Conservation (phyloP, 257 asterid genomes). For the Schizonepeta tenuifolia region DNA sequence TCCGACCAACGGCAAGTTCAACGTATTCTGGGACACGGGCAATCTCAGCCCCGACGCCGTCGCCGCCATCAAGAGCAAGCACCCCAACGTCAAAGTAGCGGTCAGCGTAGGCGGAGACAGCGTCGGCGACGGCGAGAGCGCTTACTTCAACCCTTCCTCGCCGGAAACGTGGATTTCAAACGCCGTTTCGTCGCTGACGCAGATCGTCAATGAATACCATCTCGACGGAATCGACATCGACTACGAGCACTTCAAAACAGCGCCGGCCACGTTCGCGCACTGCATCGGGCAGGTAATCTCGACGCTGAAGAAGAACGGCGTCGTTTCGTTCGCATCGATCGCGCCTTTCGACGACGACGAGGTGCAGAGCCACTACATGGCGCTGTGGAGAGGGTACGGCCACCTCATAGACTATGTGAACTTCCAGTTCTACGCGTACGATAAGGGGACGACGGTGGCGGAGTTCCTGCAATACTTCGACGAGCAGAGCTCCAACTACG, state of each 20-base stretch:
- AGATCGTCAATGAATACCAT: constrained; percentile 50
- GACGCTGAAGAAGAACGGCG: constrained; percentile 50
- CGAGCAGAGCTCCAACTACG: constrained; percentile 49
- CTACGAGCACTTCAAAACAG: constrained; percentile 69
- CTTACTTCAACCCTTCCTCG: constrained; percentile 59
- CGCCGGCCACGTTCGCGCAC: constrained; percentile 49
- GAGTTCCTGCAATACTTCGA: constrained; percentile 58
- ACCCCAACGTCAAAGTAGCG: constrained; percentile 63
- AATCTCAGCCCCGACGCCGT: constrained; percentile 62
- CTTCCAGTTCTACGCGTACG: constrained; percentile 83
- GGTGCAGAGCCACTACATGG: constrained; percentile 70
- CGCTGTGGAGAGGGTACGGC: constrained; percentile 64
- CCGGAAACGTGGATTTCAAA: constrained; percentile 70
- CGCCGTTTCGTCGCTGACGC: constrained; percentile 66
- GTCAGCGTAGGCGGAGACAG: constrained; percentile 82
- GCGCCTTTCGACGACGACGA: constrained; percentile 71
- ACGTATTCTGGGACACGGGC: constrained; percentile 70
- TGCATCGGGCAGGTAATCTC: constrained; percentile 59
- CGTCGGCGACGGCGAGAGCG: constrained; percentile 45
- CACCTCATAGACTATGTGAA: constrained; percentile 65
- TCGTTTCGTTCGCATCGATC: constrained; percentile 73
- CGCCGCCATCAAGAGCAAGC: constrained; percentile 47
- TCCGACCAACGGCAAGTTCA: constrained; percentile 69
- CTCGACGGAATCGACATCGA: constrained; percentile 77
- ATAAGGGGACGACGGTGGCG: constrained; percentile 59